phyloP scores from a whole-genome alignment of 768 basidiomycete species.

The Leccinellum albellum region DNA sequence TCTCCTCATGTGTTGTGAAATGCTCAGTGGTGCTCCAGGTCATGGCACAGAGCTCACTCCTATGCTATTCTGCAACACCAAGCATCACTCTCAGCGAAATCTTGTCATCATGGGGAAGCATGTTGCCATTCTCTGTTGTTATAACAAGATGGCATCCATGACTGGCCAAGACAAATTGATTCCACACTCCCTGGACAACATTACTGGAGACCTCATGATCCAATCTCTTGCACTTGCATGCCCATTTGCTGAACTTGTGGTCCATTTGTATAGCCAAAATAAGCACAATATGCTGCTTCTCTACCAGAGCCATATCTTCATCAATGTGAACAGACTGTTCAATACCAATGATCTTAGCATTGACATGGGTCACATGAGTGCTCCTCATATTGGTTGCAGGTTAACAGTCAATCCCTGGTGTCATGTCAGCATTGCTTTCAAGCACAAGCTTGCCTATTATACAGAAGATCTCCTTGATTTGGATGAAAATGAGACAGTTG shows the following conservation, averaged over 20 bases:
- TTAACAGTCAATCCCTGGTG: background rate
- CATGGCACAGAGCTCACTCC: background rate
- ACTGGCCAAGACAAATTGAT: background rate
- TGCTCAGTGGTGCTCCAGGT: background rate
- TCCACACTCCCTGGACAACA: background rate
- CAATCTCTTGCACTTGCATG: background rate
- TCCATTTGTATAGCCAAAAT: background rate
- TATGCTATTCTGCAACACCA: background rate
- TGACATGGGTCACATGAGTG: background rate
- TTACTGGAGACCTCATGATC: background rate
- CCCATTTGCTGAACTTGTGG: background rate
- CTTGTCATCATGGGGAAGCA: background rate
- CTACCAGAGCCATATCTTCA: background rate
- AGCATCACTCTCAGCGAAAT: background rate
- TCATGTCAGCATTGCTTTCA: background rate
- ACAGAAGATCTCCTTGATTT: background rate
- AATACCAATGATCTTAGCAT: background rate
- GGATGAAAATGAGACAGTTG: background rate
- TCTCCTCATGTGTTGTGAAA: background rate
- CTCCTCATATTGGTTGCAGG: background rate
- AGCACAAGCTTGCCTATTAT: background rate
- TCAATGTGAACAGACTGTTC: background rate
- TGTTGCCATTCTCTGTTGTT: background rate
- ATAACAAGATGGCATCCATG: background rate
- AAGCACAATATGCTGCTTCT: accelerated